phyloP scores from a whole-genome alignment of 768 basidiomycete genomes.

The Lepiota subincarnata region DNA sequence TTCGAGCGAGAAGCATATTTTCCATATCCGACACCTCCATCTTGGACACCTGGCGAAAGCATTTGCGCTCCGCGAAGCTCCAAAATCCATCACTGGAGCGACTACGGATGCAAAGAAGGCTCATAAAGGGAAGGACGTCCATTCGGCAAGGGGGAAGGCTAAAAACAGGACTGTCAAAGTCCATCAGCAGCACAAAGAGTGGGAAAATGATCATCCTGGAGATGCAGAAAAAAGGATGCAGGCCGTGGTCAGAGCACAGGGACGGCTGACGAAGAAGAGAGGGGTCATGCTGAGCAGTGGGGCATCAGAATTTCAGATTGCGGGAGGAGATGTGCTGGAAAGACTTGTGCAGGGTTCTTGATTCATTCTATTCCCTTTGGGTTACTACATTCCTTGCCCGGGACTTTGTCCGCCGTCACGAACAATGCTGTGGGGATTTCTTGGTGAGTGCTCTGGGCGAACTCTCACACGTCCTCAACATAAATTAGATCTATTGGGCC shows the following conservation, averaged over 20 bases:
- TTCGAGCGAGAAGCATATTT: slow-evolving; percentile 90
- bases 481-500: not conserved
- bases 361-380: not conserved
- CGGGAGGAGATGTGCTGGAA: slow-evolving; percentile 58
- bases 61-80: slow-evolving; percentile 86
- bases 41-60: slow-evolving; percentile 93
- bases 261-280: slow-evolving; percentile 73
- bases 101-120: slow-evolving; percentile 12
- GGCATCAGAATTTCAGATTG: slow-evolving; percentile 75
- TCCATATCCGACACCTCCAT: slow-evolving; percentile 92
- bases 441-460: not conserved
- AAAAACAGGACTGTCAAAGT: slow-evolving; percentile 20
- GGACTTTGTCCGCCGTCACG: not conserved
- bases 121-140: slow-evolving; percentile 15
- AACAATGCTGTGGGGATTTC: not conserved
- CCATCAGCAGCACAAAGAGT: slow-evolving; percentile 23
- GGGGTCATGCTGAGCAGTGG: slow-evolving; percentile 71
- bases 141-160: slow-evolving; percentile 6
- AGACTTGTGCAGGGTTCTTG: slow-evolving; percentile 40
- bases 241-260: slow-evolving; percentile 77
- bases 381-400: not conserved
- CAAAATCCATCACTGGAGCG: slow-evolving; percentile 42
- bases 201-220: slow-evolving; percentile 40
- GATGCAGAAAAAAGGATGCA: slow-evolving; percentile 84
- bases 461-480: slow-evolving; percentile 5